Percentiles rank a stretch among this genome's conserved stretches.
phyloP scores from a whole-genome alignment of 257 asterid genomes.

The Mentha longifolia region DNA sequence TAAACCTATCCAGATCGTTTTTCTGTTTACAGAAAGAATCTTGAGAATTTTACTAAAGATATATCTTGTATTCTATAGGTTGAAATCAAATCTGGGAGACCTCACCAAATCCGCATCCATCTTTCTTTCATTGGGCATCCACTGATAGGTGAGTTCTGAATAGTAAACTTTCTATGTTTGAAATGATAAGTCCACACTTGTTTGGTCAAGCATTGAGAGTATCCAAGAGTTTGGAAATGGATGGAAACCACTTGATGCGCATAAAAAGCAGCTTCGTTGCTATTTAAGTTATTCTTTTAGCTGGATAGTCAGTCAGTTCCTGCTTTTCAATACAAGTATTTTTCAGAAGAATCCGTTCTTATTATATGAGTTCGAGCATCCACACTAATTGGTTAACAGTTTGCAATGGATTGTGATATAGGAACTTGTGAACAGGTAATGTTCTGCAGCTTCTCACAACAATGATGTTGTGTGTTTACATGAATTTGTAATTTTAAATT shows the following conservation, averaged over 20 bases:
- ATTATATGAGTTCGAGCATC: background rate
- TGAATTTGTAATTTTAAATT: background rate
- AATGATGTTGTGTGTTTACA: background rate
- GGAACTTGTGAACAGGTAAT: background rate
- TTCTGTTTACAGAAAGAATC: constrained; percentile 9
- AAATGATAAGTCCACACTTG: constrained; percentile 12
- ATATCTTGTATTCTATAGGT: constrained; percentile 52
- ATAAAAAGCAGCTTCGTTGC: constrained; percentile 7
- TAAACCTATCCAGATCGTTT: constrained; percentile 6
- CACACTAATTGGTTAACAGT: constrained; percentile 1
- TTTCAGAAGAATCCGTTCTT: background rate
- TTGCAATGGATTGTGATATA: background rate
- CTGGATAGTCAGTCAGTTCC: background rate
- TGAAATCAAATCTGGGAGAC: constrained; percentile 96
- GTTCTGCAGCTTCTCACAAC: background rate
- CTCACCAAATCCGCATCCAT: constrained; percentile 97
- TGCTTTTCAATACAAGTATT: background rate
- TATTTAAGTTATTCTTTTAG: constrained; percentile 9
- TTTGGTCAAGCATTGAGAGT: constrained; percentile 9
- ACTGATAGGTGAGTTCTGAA: constrained; percentile 55
- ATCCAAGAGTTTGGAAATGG: background rate
- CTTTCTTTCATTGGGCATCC: constrained; percentile 90
- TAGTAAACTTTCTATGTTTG: constrained; percentile 2
- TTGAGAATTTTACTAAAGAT: constrained; percentile 15
- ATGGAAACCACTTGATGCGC: constrained; percentile 16